Evolutionary conservation across 73 alveolate species (phyloP), one percentile per base, ranked within the genome.

Genomic region (Symbiodinium natans): DNA sequence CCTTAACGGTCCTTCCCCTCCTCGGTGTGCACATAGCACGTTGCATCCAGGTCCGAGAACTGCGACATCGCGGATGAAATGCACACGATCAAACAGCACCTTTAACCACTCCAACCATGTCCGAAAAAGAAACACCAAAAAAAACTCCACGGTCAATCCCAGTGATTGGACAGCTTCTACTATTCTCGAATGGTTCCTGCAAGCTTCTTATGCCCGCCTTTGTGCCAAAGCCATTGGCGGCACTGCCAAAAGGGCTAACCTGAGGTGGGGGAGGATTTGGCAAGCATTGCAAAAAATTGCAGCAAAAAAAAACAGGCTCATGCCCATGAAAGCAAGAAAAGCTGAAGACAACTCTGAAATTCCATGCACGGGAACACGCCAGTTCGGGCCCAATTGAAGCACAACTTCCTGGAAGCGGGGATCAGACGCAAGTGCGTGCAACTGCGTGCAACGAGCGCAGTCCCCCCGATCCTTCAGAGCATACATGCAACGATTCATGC

Each of bases 231-330:
- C 95, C 95, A 36, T 88, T 88, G 73, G 95, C 95, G 31, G 86
- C 95, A 82, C 95, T 88, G 95, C 95, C 95, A 88, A 88, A 88
- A 88, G 95, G 95, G 95, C 95, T 36, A 33, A 63, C 80, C 80
- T 63, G 80, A 63, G 77, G 11, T 6, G 59, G n/a, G n/a, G n/a
- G n/a, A n/a, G n/a, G n/a, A n/a, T n/a, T n/a, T n/a, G n/a, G n/a
- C n/a, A n/a, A n/a, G n/a, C n/a, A n/a, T n/a, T n/a, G n/a, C n/a
- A n/a, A n/a, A n/a, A n/a, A n/a, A n/a, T n/a, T n/a, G n/a, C n/a
- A n/a, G n/a, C n/a, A n/a, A n/a, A n/a, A n/a, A n/a, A n/a, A n/a
- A n/a, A n/a, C n/a, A n/a, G n/a, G n/a, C n/a, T n/a, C n/a, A n/a
- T n/a, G n/a, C n/a, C n/a, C n/a, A n/a, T n/a, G n/a, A n/a, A n/a